A percentile compares a stretch with the other conserved stretches of the same genome.
Conservation (phyloP, 805 yeast species). For the Starmerella gropengiesseri region DNA sequence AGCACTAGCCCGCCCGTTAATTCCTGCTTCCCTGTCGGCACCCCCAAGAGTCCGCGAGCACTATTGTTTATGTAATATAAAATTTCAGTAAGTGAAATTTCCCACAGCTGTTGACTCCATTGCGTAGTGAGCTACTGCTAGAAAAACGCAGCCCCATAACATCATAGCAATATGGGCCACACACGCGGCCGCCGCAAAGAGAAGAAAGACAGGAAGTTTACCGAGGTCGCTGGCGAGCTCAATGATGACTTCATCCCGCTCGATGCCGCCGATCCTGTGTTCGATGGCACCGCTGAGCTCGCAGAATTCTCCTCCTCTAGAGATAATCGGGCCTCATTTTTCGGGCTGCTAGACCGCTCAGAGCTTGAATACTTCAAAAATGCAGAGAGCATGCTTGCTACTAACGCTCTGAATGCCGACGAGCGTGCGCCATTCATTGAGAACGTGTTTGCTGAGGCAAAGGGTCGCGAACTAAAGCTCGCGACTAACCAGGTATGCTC, state of each 20-base stretch:
- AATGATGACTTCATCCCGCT: conserved; percentile 25
- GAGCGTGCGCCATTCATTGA: conserved; percentile 62
- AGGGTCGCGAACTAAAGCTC: conserved; percentile 80
- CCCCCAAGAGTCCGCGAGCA: no score
- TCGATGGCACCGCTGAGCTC: conserved; percentile 9
- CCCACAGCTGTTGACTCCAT: no score
- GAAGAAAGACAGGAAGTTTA: conserved; percentile 14
- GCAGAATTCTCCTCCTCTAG: conserved; percentile 9
- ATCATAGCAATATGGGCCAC: no score
- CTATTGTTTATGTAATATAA: no score
- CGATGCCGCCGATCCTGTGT: conserved; percentile 16
- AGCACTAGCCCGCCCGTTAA: no score
- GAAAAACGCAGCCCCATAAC: no score
- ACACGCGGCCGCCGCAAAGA: conserved; percentile 19
- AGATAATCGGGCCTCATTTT: conserved; percentile 41
- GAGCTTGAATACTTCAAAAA: conserved; percentile 88
- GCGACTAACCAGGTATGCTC: conserved; percentile 94
- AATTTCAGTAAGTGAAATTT: no score
- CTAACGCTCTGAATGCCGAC: conserved; percentile 67
- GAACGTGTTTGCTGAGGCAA: conserved; percentile 73
- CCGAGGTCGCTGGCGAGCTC: not conserved
- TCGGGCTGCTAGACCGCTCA: conserved; percentile 72
- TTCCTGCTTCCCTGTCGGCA: no score
- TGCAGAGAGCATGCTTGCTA: conserved; percentile 76
- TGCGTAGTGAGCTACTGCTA: no score